Evolutionary conservation across 495 filamentous ascomycete genomes (phyloP), one percentile per base, ranked within the genome.

Genomic region (Bombardia bombarda): DNA sequence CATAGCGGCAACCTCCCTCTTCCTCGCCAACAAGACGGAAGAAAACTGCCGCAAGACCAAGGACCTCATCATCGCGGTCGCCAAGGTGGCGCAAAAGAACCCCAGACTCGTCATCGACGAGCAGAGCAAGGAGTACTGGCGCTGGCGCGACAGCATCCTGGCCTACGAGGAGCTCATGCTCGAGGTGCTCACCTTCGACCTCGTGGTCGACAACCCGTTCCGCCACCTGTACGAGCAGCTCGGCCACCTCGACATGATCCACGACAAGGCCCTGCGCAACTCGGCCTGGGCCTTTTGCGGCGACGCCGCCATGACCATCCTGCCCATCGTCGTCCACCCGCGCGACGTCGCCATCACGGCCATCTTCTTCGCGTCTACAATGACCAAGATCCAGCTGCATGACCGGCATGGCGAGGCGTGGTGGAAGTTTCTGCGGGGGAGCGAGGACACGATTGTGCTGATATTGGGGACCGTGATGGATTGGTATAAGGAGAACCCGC

Each of bases 91-190:
- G 22, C 90, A 94, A 59, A 97, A 98, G 65, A 84, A 97, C 52
- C 69, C 84, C 7, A 82, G 86, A 53, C 74, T 94, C 40, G 62
- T 84, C 9, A 83, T 98, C 19, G 90, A 97, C 55, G 92, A 95
- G 60, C 88, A 96, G 59, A 86, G 82, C 32, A 96, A 95, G 50
- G 92, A 97, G 49, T 98, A 86, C 58, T 98, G 92, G 92, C 74
- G 79, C 57, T 98, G 92, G 92, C 79, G 86, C 36, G 92, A 99
- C 55, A 88, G 82, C 41, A 90, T 99, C 34, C 70, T 96, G 2
- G 78, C 80, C 48, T 83, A 88, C 53, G 92, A 99, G 67, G 94
- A 97, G 53, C 64, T 87, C 32, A 78, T 97, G 63, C 74, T 99
- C 6, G 92, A 99, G 65, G 76, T 75, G 32, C 71, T 97, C 25